Base-by-base conservation (phyloP, 1,284 basidiomycete species). In the Trametes versicolor region DNA sequence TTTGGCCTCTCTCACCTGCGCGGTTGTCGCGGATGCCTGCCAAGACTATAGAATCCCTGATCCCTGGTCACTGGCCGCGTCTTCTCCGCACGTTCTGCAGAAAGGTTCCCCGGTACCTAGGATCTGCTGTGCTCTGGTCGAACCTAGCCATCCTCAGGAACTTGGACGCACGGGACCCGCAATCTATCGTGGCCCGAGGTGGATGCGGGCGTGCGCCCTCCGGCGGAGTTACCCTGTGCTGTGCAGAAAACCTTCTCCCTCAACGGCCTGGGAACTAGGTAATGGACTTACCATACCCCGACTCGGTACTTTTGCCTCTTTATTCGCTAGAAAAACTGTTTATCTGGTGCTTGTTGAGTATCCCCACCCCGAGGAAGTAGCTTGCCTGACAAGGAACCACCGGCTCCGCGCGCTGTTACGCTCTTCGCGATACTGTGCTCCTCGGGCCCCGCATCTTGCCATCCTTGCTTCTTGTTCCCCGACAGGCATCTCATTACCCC, bases 11-110 rank as follows among this genome's bases (percentile, higher is more conserved):
- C 15, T 12, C 45, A 12, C 23, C 23, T 23, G 21, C 45, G 25
- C 45, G 45, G 15, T 48, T 48, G 45, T 48, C 45, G 45, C 45
- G 45, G 45, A 48, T 21, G 21, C 45, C 9, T 9, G 45, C 45
- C 45, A 48, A 48, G 45, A 21, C 45, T 21, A 48, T 23, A 25
- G 23, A 25, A 25, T 48, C 4, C 45, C 43, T 25, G 43, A 47
- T 47, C 15, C 23, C 45, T 48, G 41, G 6, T 19, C 6, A 13
- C 41, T 43, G 41, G 12, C 23, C 45, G 25, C 23, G 9, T 48
- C 45, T 9, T 48, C 45, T 25, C 45, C 45, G 10, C 45, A 4
- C 12, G 21, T 25, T 48, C 45, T 41, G 12, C 39, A n/a, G 13
- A n/a, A n/a, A 41, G 5, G 39, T 41, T 41, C 39, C 39, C 29